Evolutionary conservation across 1,284 basidiomycete genomes (phyloP).

Genomic region (Cystobasidium slooffiae): DNA sequence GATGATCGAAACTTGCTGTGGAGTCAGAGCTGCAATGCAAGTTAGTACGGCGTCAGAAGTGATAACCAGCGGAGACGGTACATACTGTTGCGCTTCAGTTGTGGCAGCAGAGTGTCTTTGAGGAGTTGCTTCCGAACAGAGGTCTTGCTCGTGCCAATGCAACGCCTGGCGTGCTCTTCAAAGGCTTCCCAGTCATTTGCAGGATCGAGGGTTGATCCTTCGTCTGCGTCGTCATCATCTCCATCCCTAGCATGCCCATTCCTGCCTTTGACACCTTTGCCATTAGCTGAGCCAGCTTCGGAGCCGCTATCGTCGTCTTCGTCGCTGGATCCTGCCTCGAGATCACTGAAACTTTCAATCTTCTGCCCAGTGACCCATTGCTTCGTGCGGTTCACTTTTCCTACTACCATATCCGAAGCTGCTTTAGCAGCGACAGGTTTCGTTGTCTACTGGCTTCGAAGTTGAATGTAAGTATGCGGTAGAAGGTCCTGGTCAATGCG

Average conservation of each 20-base stretch:
- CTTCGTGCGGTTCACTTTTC: constrained; percentile 29
- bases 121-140: constrained; percentile 14
- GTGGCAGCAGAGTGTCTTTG: constrained; percentile 12
- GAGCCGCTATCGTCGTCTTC: constrained; percentile 21
- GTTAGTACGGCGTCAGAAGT: constrained; percentile 4
- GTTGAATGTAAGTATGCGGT: too few relatives aligned
- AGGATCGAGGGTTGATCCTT: constrained; percentile 23
- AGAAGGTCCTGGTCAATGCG: neutral
- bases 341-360: constrained; percentile 43
- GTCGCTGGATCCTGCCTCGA: constrained; percentile 27
- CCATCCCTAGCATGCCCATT: constrained; percentile 6
- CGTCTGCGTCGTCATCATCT: constrained; percentile 10
- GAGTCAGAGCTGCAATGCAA: constrained; percentile 20
- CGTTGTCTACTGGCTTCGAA: neutral
- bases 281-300: constrained; percentile 1
- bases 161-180: constrained; percentile 30
- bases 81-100: constrained; percentile 29
- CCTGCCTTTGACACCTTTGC: constrained; percentile 4
- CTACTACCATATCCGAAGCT: constrained; percentile 19
- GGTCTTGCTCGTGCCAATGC: constrained; percentile 25
- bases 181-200: constrained; percentile 38
- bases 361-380: constrained; percentile 38
- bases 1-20: constrained; percentile 35
- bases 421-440: neutral
- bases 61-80: neutral